Conservation (phyloP, 805 yeast species). For the Barnettozyma salicaria region DNA sequence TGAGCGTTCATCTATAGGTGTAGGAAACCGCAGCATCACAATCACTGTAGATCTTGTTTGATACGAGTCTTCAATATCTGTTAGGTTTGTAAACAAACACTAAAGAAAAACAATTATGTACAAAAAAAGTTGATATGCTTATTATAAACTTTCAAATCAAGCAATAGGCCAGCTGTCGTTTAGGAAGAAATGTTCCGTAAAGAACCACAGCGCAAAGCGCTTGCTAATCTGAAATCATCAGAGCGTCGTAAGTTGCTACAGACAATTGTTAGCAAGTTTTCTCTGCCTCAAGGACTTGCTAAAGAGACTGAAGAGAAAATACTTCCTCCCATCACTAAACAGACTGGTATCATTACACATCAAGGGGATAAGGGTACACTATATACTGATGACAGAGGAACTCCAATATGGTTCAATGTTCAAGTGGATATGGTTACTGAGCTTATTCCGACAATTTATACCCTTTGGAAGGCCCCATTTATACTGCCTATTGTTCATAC, state of each 20-base stretch:
- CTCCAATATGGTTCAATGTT: slow-evolving; percentile 68
- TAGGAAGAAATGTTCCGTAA: slow-evolving; percentile 56
- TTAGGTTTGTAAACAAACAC: slow-evolving; percentile 4
- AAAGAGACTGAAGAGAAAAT: slow-evolving; percentile 21
- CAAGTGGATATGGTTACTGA: slow-evolving; percentile 37
- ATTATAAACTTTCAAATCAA: too few relatives aligned
- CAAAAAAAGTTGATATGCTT: too few relatives aligned
- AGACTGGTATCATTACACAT: slow-evolving; percentile 53
- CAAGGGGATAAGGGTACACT: slow-evolving; percentile 53
- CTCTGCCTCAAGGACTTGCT: slow-evolving; percentile 30
- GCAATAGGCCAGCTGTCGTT: too few relatives aligned
- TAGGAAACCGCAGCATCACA: slow-evolving; percentile 9
- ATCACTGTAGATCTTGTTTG: too few relatives aligned
- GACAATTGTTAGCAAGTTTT: slow-evolving; percentile 37
- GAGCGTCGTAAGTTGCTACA: slow-evolving; percentile 57
- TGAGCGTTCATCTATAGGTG: slow-evolving; percentile 1
- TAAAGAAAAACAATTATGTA: neutral
- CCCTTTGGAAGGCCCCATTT: slow-evolving; percentile 64
- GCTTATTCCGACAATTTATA: slow-evolving; percentile 63
- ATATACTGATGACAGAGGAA: slow-evolving; percentile 54
- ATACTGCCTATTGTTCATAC: slow-evolving; percentile 66
- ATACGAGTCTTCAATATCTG: neutral
- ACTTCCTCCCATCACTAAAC: slow-evolving; percentile 37
- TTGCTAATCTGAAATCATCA: slow-evolving; percentile 74
- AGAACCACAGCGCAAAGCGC: slow-evolving; percentile 49